Conservation (phyloP, 495 filamentous ascomycete species). For the Xylaria curta region DNA sequence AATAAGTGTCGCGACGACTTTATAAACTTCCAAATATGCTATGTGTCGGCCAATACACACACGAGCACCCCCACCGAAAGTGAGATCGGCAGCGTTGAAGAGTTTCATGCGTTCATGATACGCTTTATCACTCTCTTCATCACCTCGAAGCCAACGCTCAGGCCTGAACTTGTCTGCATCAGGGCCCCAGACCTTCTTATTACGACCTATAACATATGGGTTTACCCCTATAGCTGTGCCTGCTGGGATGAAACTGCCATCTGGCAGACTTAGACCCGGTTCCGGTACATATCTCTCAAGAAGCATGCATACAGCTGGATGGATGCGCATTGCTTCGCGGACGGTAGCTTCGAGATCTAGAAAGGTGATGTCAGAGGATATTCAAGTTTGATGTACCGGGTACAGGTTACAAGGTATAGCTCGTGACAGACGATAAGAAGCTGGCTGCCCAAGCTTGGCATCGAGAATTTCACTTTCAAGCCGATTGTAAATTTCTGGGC, state of each 20-base stretch:
- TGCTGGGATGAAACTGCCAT: slow-evolving; percentile 46
- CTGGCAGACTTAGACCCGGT: slow-evolving; percentile 46
- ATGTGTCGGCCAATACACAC: slow-evolving; percentile 53
- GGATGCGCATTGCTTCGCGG: slow-evolving; percentile 59
- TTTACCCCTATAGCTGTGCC: slow-evolving; percentile 47
- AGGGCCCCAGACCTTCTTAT: slow-evolving; percentile 53
- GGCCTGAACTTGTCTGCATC: slow-evolving; percentile 17
- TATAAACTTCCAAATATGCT: slow-evolving; percentile 50
- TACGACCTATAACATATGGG: slow-evolving; percentile 47
- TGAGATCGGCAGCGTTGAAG: slow-evolving; percentile 43
- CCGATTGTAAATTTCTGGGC: background rate
- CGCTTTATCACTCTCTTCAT: slow-evolving; percentile 33
- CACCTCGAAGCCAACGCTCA: background rate
- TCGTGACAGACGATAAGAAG: background rate
- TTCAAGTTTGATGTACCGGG: background rate
- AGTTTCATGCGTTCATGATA: slow-evolving; percentile 37
- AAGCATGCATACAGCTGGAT: slow-evolving; percentile 53
- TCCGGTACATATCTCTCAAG: slow-evolving; percentile 54
- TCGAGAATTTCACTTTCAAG: background rate
- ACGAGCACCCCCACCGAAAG: slow-evolving; percentile 49
- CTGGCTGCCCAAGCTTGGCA: background rate
- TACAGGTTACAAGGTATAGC: background rate
- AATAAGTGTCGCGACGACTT: slow-evolving; percentile 48
- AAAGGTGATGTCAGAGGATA: background rate
- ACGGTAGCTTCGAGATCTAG: slow-evolving; percentile 60